A percentile compares a stretch with the other conserved stretches of the same genome.
Conservation (phyloP, 2,329 filamentous ascomycete species). For the Paracoccidioides lutzii region DNA sequence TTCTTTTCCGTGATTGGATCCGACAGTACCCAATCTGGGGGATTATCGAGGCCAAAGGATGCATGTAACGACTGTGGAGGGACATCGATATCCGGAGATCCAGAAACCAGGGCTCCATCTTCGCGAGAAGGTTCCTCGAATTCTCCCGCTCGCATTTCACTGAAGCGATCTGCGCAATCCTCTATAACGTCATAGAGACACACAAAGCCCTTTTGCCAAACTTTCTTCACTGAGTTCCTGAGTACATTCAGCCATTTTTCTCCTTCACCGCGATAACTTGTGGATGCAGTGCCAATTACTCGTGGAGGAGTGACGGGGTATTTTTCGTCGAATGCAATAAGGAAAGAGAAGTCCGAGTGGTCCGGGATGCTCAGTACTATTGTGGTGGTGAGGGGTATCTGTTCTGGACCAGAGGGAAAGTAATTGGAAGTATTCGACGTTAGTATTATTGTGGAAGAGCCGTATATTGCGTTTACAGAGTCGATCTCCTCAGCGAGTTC, state of each 20-base stretch:
- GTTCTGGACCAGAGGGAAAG: slow-evolving; percentile 16
- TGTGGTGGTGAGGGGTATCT: slow-evolving; percentile 19
- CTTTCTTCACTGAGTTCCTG: slow-evolving; percentile 49
- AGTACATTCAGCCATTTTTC: slow-evolving; percentile 57
- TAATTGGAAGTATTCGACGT: slow-evolving; percentile 12
- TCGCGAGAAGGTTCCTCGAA: slow-evolving; percentile 6
- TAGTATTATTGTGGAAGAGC: slow-evolving; percentile 47
- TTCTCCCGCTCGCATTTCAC: slow-evolving; percentile 40
- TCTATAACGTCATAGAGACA: slow-evolving; percentile 90
- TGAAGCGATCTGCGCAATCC: slow-evolving; percentile 37
- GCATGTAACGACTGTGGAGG: slow-evolving; percentile 19
- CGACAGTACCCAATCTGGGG: slow-evolving; percentile 60
- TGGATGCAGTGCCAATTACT: slow-evolving; percentile 66
- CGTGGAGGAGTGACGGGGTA: slow-evolving; percentile 66
- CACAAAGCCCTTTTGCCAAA: slow-evolving; percentile 61
- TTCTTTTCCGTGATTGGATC: slow-evolving; percentile 66
- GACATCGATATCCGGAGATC: slow-evolving; percentile 11
- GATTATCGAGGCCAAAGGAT: slow-evolving; percentile 20
- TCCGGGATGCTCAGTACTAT: slow-evolving; percentile 56
- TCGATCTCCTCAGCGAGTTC: slow-evolving; percentile 37
- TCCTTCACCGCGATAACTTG: slow-evolving; percentile 61
- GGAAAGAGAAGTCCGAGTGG: slow-evolving; percentile 34
- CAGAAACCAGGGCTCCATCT: slow-evolving; percentile 11
- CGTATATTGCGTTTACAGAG: slow-evolving; percentile 46
- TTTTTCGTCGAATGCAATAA: slow-evolving; percentile 52